These are phyloP conservation scores for Cladochytrium replicatum DNA, from an alignment of 192 early-diverging fungal genomes.

Conservation along the genomic window DNA sequence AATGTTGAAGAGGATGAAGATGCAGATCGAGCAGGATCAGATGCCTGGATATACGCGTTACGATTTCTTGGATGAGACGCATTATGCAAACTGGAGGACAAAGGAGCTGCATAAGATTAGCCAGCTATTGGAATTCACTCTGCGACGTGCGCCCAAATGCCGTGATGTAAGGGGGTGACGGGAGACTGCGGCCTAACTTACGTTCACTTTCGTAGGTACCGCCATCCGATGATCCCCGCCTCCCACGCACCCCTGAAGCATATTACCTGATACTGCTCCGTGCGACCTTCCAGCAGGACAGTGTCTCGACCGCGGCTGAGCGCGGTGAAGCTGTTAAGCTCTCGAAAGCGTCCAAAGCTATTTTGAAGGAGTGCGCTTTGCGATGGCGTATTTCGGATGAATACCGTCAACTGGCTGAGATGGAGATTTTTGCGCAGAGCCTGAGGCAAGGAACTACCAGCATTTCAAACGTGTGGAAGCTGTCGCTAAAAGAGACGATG, in stretches of 20 bases:
- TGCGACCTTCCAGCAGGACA: constrained; percentile 55
- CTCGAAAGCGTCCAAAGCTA: constrained; percentile 40
- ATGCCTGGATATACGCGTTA: constrained; percentile 9
- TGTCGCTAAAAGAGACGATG: too few species aligned
- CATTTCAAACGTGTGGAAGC: too few species aligned
- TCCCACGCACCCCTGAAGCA: constrained; percentile 25
- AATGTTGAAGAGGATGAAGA: constrained; percentile 14
- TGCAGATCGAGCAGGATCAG: constrained; percentile 8
- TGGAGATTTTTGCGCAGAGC: constrained; percentile 22
- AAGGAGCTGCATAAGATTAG: constrained; percentile 42
- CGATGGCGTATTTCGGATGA: constrained; percentile 54
- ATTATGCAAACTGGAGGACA: constrained; percentile 43
- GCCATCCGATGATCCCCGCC: constrained; percentile 8
- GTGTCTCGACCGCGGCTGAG: constrained; percentile 26
- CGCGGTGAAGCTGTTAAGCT: constrained; percentile 25
- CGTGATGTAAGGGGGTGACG: constrained; percentile 6
- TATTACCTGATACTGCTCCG: constrained; percentile 52
- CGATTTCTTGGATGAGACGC: constrained; percentile 38
- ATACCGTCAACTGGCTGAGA: constrained; percentile 20
- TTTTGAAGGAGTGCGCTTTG: constrained; percentile 57
- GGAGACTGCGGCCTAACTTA: constrained; percentile 10
- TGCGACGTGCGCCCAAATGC: constrained; percentile 22
- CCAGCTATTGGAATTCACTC: constrained; percentile 30
- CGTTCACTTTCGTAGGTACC: not conserved
- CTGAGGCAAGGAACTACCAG: too few species aligned